Evolutionary conservation across 768 basidiomycete species (phyloP).

Genomic region (Naganishia onofrii): DNA sequence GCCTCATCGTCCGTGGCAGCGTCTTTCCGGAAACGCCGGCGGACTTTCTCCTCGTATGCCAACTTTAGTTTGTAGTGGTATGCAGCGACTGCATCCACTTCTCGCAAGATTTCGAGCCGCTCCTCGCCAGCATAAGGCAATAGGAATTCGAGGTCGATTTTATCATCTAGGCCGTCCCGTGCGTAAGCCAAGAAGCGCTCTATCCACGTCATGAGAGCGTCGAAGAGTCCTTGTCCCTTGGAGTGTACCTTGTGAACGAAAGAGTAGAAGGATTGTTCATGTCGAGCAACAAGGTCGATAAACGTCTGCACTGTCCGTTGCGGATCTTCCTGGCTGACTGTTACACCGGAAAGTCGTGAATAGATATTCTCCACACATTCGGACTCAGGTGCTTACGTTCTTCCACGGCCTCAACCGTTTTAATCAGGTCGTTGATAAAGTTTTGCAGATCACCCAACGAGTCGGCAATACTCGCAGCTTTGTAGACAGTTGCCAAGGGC

Average conservation of each 20-base stretch:
- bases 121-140: constrained; percentile 78
- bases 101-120: constrained; percentile 70
- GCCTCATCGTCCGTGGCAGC: constrained; percentile 76
- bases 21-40: constrained; percentile 72
- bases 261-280: constrained; percentile 91
- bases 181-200: constrained; percentile 87
- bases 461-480: constrained; percentile 93
- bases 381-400: constrained; percentile 60
- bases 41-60: constrained; percentile 83
- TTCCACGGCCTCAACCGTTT: constrained; percentile 87
- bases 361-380: neutral
- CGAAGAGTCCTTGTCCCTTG: constrained; percentile 90
- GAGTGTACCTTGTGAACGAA: constrained; percentile 99
- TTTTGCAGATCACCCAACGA: constrained; percentile 85
- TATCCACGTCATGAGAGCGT: constrained; percentile 92
- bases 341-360: constrained; percentile 1
- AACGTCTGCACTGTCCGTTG: constrained; percentile 83
- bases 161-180: constrained; percentile 76
- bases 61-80: constrained; percentile 96
- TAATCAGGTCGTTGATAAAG: constrained; percentile 91
- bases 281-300: constrained; percentile 85
- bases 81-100: constrained; percentile 81
- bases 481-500: constrained; percentile 93
- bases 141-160: constrained; percentile 79
- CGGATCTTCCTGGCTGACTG: constrained; percentile 81